These are phyloP conservation scores for Quercus aquifolioides DNA, from an alignment of 306 rosid genomes.

Conservation along the genomic window DNA sequence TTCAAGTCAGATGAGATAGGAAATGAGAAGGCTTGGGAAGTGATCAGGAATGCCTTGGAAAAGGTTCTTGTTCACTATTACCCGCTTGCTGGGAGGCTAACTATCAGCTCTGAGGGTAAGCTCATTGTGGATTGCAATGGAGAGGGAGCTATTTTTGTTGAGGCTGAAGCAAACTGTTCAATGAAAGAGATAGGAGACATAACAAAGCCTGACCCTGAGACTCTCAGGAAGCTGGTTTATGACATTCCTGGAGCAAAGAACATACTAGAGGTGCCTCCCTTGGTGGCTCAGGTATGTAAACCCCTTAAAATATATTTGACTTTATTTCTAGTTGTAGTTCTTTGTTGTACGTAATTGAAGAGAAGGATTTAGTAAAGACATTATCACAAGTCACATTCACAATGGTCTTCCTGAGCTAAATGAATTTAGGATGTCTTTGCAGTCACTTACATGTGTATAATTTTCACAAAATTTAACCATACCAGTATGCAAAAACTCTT, in stretches of 20 bases:
- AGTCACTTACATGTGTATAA: neutral
- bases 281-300: constrained; percentile 41
- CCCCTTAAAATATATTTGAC: neutral
- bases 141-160: constrained; percentile 86
- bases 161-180: constrained; percentile 73
- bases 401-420: neutral
- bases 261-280: constrained; percentile 46
- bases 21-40: constrained; percentile 55
- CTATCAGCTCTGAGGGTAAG: constrained; percentile 70
- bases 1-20: constrained; percentile 52
- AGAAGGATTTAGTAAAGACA: neutral
- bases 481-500: neutral
- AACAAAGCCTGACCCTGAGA: constrained; percentile 71
- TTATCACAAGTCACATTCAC: neutral
- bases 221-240: constrained; percentile 37
- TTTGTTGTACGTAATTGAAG: neutral
- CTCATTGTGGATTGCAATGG: constrained; percentile 82
- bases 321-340: neutral
- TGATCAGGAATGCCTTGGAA: constrained; percentile 58
- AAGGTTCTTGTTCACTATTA: constrained; percentile 72
- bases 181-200: constrained; percentile 73
- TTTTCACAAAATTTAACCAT: neutral
- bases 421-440: too few species aligned
- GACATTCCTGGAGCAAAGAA: constrained; percentile 38
- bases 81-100: constrained; percentile 82